Conservation (phyloP, 2,329 filamentous ascomycete species). For the Helicocarpus griseus region DNA sequence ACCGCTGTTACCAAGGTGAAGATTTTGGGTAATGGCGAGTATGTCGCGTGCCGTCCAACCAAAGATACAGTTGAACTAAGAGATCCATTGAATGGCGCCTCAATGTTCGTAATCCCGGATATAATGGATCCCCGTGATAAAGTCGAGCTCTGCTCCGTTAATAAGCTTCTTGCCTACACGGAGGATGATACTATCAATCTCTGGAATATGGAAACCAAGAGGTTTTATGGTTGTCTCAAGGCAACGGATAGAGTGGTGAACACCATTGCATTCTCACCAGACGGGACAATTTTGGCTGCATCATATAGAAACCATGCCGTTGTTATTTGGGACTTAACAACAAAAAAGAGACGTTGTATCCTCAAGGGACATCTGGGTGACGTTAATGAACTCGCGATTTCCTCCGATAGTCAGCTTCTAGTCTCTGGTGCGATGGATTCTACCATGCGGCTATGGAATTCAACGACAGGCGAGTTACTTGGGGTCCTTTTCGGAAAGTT, state of each 20-base stretch:
- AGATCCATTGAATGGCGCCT: neutral
- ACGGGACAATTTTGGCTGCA: neutral
- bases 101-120: neutral
- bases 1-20: neutral
- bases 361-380: neutral
- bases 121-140: neutral
- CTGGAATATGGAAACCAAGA: neutral
- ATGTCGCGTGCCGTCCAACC: neutral
- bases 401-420: neutral
- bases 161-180: neutral
- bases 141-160: neutral
- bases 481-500: neutral
- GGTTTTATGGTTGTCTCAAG: neutral
- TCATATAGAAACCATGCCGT: neutral
- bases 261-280: neutral
- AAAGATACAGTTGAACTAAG: neutral
- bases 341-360: neutral
- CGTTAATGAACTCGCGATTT: neutral
- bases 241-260: neutral
- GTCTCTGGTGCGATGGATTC: neutral
- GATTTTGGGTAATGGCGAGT: neutral
- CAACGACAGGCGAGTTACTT: neutral
- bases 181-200: neutral
- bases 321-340: neutral
- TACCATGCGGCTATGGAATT: neutral